Percentiles rank a stretch among this genome's conserved stretches.
phyloP scores from a whole-genome alignment of 805 yeast genomes.

The Kuraishia borneana region DNA sequence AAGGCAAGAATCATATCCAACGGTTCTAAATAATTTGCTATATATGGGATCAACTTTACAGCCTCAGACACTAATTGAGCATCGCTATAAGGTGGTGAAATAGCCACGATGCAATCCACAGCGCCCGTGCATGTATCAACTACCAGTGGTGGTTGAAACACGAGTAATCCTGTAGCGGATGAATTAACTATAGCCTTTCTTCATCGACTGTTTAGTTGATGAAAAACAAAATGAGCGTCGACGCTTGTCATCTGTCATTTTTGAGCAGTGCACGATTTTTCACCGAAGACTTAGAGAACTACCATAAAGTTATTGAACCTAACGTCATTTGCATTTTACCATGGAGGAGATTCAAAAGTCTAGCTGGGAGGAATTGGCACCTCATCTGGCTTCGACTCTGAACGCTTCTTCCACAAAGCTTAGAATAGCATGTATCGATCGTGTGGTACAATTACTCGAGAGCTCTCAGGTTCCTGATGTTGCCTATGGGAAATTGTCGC shows the following conservation, averaged over 20 bases:
- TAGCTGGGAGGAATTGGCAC: neutral
- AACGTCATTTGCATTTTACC: too few species aligned
- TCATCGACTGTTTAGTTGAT: slow-evolving; percentile 30
- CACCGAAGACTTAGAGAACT: too few species aligned
- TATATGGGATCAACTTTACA: slow-evolving; percentile 8
- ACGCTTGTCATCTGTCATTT: too few species aligned
- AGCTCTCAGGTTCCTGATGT: slow-evolving; percentile 5
- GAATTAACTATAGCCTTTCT: slow-evolving; percentile 19
- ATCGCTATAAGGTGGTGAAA: slow-evolving; percentile 21
- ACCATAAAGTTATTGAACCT: too few species aligned
- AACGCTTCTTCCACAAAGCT: slow-evolving; percentile 22
- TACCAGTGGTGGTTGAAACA: neutral
- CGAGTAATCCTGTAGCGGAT: slow-evolving; percentile 15
- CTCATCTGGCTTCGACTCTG: slow-evolving; percentile 1
- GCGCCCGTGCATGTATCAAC: slow-evolving; percentile 15
- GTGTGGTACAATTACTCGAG: slow-evolving; percentile 18
- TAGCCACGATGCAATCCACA: slow-evolving; percentile 22
- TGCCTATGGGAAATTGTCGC: slow-evolving; percentile 18
- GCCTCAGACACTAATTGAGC: slow-evolving; percentile 18
- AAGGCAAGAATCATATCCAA: neutral
- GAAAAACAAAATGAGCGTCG: slow-evolving; percentile 11
- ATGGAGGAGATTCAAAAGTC: too few species aligned
- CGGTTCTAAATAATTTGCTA: too few species aligned
- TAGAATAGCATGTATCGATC: slow-evolving; percentile 22
- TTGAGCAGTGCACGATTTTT: too few species aligned